Percentiles rank a stretch among this genome's conserved stretches.
Conservation (phyloP, 1,139 yeast genomes). For the Saccharomyces hybrid region DNA sequence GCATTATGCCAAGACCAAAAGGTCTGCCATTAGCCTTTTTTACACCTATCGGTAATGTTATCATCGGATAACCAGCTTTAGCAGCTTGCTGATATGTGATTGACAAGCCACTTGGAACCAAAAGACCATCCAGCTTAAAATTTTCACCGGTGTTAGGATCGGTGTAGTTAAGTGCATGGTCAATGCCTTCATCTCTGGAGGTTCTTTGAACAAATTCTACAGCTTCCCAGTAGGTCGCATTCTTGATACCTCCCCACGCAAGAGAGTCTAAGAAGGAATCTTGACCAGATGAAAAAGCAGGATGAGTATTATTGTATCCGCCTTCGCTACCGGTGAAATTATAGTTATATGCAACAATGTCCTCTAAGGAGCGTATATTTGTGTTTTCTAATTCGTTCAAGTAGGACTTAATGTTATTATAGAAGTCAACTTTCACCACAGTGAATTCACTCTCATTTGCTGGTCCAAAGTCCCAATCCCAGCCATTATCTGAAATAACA, state of each 20-base stretch:
- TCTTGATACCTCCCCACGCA: slow-evolving; percentile 24
- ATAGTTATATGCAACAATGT: slow-evolving; percentile 23
- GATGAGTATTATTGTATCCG: slow-evolving; percentile 15
- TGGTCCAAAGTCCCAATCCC: slow-evolving; percentile 27
- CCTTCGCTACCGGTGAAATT: slow-evolving; percentile 24
- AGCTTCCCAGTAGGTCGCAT: slow-evolving; percentile 20
- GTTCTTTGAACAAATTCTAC: neutral
- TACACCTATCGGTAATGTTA: slow-evolving; percentile 20
- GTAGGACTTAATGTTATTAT: slow-evolving; percentile 23
- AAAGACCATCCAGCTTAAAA: slow-evolving; percentile 22
- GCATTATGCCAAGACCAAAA: slow-evolving; percentile 25
- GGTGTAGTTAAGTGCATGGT: slow-evolving; percentile 9
- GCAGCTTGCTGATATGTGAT: slow-evolving; percentile 27
- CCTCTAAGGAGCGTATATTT: slow-evolving; percentile 14
- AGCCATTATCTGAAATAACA: slow-evolving; percentile 12
- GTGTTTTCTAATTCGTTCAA: slow-evolving; percentile 14
- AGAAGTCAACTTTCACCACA: slow-evolving; percentile 27
- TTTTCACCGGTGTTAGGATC: slow-evolving; percentile 22
- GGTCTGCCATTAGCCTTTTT: slow-evolving; percentile 18
- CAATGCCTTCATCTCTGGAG: neutral
- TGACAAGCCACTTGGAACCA: slow-evolving; percentile 22
- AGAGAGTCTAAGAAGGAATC: slow-evolving; percentile 25
- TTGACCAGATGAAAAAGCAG: slow-evolving; percentile 27
- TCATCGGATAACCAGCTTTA: slow-evolving; percentile 25
- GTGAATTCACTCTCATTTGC: slow-evolving; percentile 28